Evolutionary conservation across 2,329 filamentous ascomycete species (phyloP), one percentile per base, ranked within the genome.

Genomic region (Cadophora sp.): DNA sequence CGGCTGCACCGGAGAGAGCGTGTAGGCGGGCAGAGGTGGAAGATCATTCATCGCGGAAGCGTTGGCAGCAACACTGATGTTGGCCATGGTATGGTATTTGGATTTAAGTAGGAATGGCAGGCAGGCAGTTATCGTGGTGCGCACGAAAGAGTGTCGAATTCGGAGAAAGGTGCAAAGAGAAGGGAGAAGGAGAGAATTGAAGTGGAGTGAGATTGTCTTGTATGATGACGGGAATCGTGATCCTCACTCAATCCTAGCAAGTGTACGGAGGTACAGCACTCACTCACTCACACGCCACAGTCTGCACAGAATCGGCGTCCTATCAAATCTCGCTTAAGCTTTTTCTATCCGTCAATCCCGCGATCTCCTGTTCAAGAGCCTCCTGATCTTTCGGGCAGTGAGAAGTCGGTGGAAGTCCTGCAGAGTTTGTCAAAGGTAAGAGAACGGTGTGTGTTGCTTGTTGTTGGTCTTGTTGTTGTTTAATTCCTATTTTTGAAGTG

Each of bases 1-100:
- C 65, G 93, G 88, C 69, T 89, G 85, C 55, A 91, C 87, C 9
- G 89, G 88, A 71, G 83, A 83, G 65, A 96, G 82, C 27, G 87
- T 88, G 82, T 96, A 97, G n/a, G 85, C 80, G 59, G 96, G 95
- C 53, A 98, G 89, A 62, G 94, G 92, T 73, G 95, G 94, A 62
- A 98, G 86, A 75, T 89, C 87, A 80, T 83, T 84, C 70, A 81
- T 78, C 50, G 78, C 71, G 64, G 81, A 73, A 43, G 68, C 63
- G 62, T 77, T 75, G 41, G 67, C 64, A 24, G 64, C 47, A 27
- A 70, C 5, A 65, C 82, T 78, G 77, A 88, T 89, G 76, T 79
- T 76, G 47, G 78, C 78, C 80, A 81, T 81, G 70, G 71, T 62
- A n/a, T 43, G 14, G 18, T 58, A 39, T 58, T 20, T 72, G 66